A percentile compares a stretch with the other conserved stretches of the same genome.
These are phyloP conservation scores for Polyporus tsugae DNA, from an alignment of 1,284 basidiomycete genomes.

Conservation along the genomic window DNA sequence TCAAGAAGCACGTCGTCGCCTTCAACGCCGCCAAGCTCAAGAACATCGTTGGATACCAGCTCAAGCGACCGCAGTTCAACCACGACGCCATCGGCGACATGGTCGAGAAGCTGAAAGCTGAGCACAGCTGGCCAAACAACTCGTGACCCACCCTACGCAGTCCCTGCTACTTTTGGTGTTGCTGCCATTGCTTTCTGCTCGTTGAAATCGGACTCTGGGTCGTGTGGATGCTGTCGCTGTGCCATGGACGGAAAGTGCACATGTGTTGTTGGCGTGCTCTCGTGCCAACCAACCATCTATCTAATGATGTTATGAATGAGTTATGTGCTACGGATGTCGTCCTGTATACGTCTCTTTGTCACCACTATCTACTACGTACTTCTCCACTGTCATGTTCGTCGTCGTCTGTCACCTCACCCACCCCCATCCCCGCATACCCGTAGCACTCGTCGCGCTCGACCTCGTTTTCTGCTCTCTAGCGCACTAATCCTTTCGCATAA, in stretches of 20 bases:
- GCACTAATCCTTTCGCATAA: conserved; percentile 32
- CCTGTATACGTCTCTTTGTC: conserved; percentile 13
- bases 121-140: conserved; percentile 74
- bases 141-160: conserved; percentile 24
- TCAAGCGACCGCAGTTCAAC: conserved; percentile 70
- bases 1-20: conserved; percentile 72
- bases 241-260: conserved; percentile 6
- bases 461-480: conserved; percentile 18
- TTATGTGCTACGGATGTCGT: conserved; percentile 29
- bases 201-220: conserved; percentile 6
- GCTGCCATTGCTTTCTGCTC: neutral
- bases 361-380: conserved; percentile 22
- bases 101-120: conserved; percentile 81
- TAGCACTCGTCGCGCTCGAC: conserved; percentile 26
- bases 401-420: neutral
- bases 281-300: conserved; percentile 11
- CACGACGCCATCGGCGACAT: conserved; percentile 75
- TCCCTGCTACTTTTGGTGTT: neutral
- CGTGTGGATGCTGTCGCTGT: neutral
- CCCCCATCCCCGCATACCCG: conserved; percentile 21
- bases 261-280: neutral
- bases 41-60: conserved; percentile 73
- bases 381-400: conserved; percentile 7
- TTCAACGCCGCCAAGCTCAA: conserved; percentile 79
- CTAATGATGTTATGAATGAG: conserved; percentile 35